Evolutionary conservation across 805 yeast genomes (phyloP), one percentile per base, ranked within the genome.

Genomic region (Schwanniomyces occidentalis): DNA sequence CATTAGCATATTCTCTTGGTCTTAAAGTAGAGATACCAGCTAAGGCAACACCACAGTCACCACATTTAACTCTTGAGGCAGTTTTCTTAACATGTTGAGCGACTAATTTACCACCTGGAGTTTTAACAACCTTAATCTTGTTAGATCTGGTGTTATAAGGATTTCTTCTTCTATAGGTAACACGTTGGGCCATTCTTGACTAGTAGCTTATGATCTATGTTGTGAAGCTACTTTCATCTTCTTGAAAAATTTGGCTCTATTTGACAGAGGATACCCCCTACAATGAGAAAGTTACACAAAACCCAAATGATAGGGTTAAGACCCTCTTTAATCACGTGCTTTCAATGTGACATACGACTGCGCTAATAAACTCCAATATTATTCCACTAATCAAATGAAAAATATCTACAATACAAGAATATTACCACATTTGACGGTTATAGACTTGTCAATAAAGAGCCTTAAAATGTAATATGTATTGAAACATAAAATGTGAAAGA

Each of bases 101-200:
- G 70, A 89, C 83, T 75, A 93, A 83, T 75, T 84, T 85, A 71
- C 98, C 98, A 82, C 99, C 99, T 75, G 99, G 99, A 76, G 99
- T 93, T 87, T 91, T 93, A 64, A 91, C 95, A 75, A 91, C 95
- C 90, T 86, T 91, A 81, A 93, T 91, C 81, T 85, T 87, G 96
- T 93, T 93, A 62, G 99, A 93, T 76, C 83, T 85, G 84, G 99
- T 90, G 95, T 93, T 93, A 96, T 89, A 90, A 78, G 97, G 96
- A 75, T 89, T 90, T 83, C 95, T 87, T 82, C 95, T 88, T 85
- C 97, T 88, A 86, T 81, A 90, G 60, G 97, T 89, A 75, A 90
- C 95, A 84, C 99, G 91, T 79, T 89, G 95, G 73, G 96, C 99
- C 99, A 93, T 93, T 77, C 77, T 67, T 23, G 14, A 27, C 16